phyloP scores from a whole-genome alignment of 306 rosid genomes.

The Ochetophila trinervis region DNA sequence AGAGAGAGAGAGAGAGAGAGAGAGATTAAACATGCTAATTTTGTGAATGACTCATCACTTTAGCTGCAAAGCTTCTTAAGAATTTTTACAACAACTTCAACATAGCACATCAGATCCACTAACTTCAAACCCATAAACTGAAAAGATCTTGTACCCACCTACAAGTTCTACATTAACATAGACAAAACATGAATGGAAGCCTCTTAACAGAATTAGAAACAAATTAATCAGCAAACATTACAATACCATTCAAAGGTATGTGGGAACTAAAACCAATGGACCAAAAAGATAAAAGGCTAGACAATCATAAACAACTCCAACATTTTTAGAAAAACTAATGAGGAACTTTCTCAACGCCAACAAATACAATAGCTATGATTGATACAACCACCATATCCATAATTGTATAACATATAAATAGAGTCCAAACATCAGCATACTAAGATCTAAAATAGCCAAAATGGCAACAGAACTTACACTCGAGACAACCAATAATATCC shows the following conservation, averaged over 20 bases:
- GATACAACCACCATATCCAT: background rate
- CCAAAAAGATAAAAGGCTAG: too few relatives aligned
- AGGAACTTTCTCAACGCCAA: too few relatives aligned
- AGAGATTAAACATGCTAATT: background rate
- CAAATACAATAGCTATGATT: too few relatives aligned
- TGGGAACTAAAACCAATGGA: too few relatives aligned
- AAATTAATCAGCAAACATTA: too few relatives aligned
- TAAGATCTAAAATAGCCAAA: conserved; percentile 7
- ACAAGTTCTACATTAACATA: too few relatives aligned
- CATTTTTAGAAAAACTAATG: too few relatives aligned
- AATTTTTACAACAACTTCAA: background rate
- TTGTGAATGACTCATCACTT: background rate
- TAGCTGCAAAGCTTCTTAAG: background rate
- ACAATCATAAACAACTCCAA: too few relatives aligned
- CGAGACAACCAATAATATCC: conserved; percentile 87
- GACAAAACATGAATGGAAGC: too few relatives aligned
- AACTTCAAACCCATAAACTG: background rate
- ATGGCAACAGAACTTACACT: conserved; percentile 61
- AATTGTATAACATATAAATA: too few relatives aligned
- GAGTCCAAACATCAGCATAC: background rate
- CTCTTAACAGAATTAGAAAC: too few relatives aligned
- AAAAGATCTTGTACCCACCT: background rate
- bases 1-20: background rate
- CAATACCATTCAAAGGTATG: too few relatives aligned
- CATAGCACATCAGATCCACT: background rate